A percentile compares a stretch with the other conserved stretches of the same genome.
Evolutionary conservation across 495 filamentous ascomycete species (phyloP).

Genomic region (Xylaria grammica): DNA sequence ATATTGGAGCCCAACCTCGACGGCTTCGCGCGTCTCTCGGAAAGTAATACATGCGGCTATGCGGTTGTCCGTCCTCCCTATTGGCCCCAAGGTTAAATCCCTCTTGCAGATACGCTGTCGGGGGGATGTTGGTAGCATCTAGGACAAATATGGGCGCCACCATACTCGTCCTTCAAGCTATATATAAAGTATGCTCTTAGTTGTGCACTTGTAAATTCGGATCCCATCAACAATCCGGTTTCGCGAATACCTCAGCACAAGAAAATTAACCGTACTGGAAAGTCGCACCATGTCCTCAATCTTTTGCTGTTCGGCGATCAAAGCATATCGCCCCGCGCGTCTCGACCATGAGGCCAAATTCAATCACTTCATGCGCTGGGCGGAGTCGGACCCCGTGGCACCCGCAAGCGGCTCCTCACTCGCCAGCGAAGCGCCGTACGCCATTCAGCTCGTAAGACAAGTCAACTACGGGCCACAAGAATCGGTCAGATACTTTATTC

Average conservation of each 20-base stretch:
- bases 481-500: slow-evolving; percentile 40
- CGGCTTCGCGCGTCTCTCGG: too few species aligned
- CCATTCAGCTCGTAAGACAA: slow-evolving; percentile 41
- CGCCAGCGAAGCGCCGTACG: slow-evolving; percentile 18
- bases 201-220: too few species aligned
- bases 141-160: too few species aligned
- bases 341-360: slow-evolving; percentile 36
- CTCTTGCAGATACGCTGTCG: too few species aligned
- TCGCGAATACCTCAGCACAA: background rate
- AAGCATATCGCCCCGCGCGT: slow-evolving; percentile 15
- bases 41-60: too few species aligned
- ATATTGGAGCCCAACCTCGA: too few species aligned
- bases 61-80: too few species aligned
- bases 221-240: background rate
- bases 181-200: too few species aligned
- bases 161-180: too few species aligned
- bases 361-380: slow-evolving; percentile 34
- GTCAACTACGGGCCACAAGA: slow-evolving; percentile 44
- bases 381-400: slow-evolving; percentile 16
- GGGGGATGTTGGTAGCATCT: too few species aligned
- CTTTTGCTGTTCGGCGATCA: slow-evolving; percentile 18
- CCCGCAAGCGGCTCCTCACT: background rate
- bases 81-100: too few species aligned
- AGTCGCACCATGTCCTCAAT: slow-evolving; percentile 4
- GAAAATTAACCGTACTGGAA: background rate